Evolutionary conservation across 495 filamentous ascomycete species (phyloP), one percentile per base, ranked within the genome.

Genomic region (Xylaria palmicola): DNA sequence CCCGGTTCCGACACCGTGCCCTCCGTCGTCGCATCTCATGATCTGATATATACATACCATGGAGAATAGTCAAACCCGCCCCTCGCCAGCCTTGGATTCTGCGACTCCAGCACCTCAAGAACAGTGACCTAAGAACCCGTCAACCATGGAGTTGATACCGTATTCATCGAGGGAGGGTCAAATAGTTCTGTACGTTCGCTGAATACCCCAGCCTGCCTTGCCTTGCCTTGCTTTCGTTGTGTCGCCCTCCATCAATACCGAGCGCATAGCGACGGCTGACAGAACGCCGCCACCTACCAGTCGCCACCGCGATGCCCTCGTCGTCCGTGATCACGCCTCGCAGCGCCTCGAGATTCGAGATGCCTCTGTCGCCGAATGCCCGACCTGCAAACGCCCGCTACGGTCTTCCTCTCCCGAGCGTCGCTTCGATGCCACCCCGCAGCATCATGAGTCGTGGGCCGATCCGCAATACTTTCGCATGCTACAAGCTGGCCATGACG

Each of bases 381-480:
- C 93, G 1, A 88, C 91, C 65, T 98, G 94, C 73, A 90, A 92
- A 70, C 89, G 89, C 44, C 88, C 92, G 30, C 82, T 92, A 52
- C 85, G 82, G 22, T 79, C 75, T 13, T 66, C 79, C 1, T 78
- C 79, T 0, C 76, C 74, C 63, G 78, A 86, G 29, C 75, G 79
- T 51, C 75, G 76, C 54, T 78, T 71, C 56, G 81, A 80, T 7
- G 36, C 52, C 12, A 55, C 76, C 30, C 65, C 70, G 8, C 72
- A 75, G 22, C 76, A 86, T 40, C 47, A 43, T 24, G 82, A 86
- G 1, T 85, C 86, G 60, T 97, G 93, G 72, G 85, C 97, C 61
- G 88, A 89, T 65, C 91, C 91, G 13, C 86, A 91, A 27, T 98
- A 98, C 75, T 98, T 98, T 74, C 90, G 89, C 68, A 91, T 97